Base-by-base conservation (phyloP, 148 eudicot species). In the Polygonum aviculare region DNA sequence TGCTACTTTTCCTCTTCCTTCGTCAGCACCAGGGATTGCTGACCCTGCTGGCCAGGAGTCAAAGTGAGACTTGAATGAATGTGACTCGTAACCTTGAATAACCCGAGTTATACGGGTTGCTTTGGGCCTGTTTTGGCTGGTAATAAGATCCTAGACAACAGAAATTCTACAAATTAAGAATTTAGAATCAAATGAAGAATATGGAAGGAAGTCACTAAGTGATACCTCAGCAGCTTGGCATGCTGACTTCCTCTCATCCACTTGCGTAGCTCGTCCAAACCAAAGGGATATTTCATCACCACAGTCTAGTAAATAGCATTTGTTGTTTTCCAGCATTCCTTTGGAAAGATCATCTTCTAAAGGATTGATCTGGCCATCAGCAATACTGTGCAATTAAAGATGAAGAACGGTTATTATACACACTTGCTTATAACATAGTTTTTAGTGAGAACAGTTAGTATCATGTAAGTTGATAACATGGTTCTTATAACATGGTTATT, bases 1-100 rank as follows among this genome's bases (percentile, higher is more conserved):
- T 86, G 99, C 97, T 22, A 96, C 99, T 88, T 90, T 93, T 86
- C 99, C 99, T 82, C 98, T 86, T 83, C 98, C 99, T 83, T 93
- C 99, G 78, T 93, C 99, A 69, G 87, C 82, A 83, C 85, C 83
- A 76, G 97, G 80, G 78, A 96, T 84, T 26, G 85, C 86, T 78
- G 98, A 87, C 44, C 97, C 98, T 73, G 93, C 85, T 81, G 98
- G 95, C 98, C 99, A 96, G 59, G 95, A 89, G 78, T 85, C 95
- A 86, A 96, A 96, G 74, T 93, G 91, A 79, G 90, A 87, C 83
- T 96, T 96, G 80, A 96, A 96, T 76, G 95, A 85, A 85, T 85
- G 89, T 76, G 95, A 83, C 78, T 93, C 99, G 77, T 93, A 88
- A 55, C 99, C 97, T 90, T 96, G 99, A 82, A 90, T 93, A 78